A percentile compares a stretch with the other conserved stretches of the same genome.
Conservation (phyloP, 2,329 filamentous ascomycete species). For the Colletotrichum filicis region DNA sequence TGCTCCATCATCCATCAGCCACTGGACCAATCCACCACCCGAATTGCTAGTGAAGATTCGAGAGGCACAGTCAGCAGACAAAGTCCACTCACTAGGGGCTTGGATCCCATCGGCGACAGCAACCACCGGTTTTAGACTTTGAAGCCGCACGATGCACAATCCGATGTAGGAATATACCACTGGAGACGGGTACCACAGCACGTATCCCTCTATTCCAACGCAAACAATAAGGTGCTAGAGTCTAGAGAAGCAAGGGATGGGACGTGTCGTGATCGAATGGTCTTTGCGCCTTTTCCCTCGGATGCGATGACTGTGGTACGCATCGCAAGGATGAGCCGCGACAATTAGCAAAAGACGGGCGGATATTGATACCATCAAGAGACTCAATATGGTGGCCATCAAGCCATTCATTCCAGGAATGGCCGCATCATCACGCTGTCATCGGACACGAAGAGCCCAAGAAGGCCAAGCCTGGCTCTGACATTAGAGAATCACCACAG, state of each 20-base stretch:
- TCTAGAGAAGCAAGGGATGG: background rate
- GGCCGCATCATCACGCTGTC: constrained; percentile 8
- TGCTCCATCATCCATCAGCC: background rate
- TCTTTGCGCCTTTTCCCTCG: background rate
- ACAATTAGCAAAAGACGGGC: too few species aligned
- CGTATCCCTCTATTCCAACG: background rate
- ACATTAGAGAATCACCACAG: background rate
- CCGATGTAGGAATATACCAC: background rate
- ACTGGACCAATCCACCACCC: background rate
- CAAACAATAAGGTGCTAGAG: background rate
- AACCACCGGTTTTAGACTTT: constrained; percentile 27
- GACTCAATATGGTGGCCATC: background rate
- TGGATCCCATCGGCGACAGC: background rate
- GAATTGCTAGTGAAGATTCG: background rate
- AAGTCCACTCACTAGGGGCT: background rate
- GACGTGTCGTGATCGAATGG: background rate
- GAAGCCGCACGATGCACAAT: constrained; percentile 10
- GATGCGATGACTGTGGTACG: background rate
- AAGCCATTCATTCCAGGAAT: background rate
- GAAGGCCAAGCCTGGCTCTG: background rate
- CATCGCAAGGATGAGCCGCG: background rate
- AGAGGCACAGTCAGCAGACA: background rate
- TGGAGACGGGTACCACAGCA: background rate
- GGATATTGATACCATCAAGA: background rate
- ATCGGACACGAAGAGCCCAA: background rate